phyloP scores from a whole-genome alignment of 768 basidiomycete species.

The Amanita exitialis region DNA sequence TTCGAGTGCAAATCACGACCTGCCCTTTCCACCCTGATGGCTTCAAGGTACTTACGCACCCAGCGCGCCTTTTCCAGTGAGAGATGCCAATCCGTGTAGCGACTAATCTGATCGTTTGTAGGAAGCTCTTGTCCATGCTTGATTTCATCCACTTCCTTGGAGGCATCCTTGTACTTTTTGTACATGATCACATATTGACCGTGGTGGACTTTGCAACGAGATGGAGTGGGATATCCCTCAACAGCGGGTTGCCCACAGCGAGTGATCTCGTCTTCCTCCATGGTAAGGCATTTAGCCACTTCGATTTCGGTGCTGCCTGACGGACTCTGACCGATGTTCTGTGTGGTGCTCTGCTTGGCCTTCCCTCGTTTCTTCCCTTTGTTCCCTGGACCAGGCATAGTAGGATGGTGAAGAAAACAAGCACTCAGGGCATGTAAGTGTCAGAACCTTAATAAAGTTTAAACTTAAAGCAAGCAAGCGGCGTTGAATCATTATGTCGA shows the following conservation, averaged over 20 bases:
- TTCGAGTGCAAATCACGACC: conserved; percentile 20
- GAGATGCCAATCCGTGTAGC: background rate
- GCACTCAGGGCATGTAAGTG: too few species aligned
- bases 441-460: too few species aligned
- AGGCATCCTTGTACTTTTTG: conserved; percentile 8
- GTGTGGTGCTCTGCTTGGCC: too few species aligned
- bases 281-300: background rate
- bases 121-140: conserved; percentile 3
- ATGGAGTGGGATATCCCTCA: background rate
- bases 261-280: conserved; percentile 9
- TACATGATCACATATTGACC: conserved; percentile 3
- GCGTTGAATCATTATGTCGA: too few species aligned
- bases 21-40: conserved; percentile 19
- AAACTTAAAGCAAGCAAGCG: too few species aligned
- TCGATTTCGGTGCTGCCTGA: background rate
- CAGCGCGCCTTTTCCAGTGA: conserved; percentile 12
- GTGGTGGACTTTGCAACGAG: conserved; percentile 7
- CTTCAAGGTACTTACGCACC: conserved; percentile 19
- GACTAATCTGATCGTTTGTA: background rate
- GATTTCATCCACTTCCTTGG: conserved; percentile 5
- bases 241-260: conserved; percentile 6
- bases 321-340: too few species aligned
- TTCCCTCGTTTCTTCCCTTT: too few species aligned
- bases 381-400: too few species aligned
- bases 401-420: too few species aligned